Evolutionary conservation across 805 yeast genomes (phyloP).

Genomic region (Yarrowia sp.): DNA sequence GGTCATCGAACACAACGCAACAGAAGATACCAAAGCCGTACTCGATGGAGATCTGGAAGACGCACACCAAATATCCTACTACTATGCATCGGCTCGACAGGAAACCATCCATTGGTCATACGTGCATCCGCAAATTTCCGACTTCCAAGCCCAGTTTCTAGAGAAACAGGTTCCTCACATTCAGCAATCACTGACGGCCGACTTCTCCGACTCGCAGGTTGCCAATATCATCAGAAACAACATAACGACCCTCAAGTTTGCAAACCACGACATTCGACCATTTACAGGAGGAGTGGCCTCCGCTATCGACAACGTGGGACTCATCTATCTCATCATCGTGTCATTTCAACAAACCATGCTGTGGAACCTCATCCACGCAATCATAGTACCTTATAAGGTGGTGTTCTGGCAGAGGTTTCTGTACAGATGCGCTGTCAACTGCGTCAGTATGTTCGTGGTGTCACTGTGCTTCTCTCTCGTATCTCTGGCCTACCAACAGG

Average conservation of each 20-base stretch:
- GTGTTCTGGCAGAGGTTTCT: slow-evolving; percentile 5
- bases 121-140: neutral
- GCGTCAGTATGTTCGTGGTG: slow-evolving; percentile 42
- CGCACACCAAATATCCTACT: neutral
- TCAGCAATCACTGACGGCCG: neutral
- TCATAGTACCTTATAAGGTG: neutral
- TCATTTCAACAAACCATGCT: slow-evolving; percentile 65
- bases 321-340: slow-evolving; percentile 66
- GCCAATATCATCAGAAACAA: slow-evolving; percentile 5
- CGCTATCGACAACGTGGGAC: slow-evolving; percentile 49
- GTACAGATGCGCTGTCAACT: neutral
- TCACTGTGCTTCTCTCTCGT: slow-evolving; percentile 59
- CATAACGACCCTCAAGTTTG: neutral
- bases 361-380: slow-evolving; percentile 27
- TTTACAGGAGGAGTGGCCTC: slow-evolving; percentile 40
- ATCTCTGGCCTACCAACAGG: slow-evolving; percentile 65
- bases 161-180: neutral
- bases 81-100: neutral
- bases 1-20: neutral
- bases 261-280: slow-evolving; percentile 27
- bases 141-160: slow-evolving; percentile 2
- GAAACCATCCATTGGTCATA: neutral
- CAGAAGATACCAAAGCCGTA: neutral
- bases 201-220: neutral
- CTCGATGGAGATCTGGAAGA: neutral